Base-by-base conservation (phyloP, 768 basidiomycete genomes). In the Boletus sensibilis region DNA sequence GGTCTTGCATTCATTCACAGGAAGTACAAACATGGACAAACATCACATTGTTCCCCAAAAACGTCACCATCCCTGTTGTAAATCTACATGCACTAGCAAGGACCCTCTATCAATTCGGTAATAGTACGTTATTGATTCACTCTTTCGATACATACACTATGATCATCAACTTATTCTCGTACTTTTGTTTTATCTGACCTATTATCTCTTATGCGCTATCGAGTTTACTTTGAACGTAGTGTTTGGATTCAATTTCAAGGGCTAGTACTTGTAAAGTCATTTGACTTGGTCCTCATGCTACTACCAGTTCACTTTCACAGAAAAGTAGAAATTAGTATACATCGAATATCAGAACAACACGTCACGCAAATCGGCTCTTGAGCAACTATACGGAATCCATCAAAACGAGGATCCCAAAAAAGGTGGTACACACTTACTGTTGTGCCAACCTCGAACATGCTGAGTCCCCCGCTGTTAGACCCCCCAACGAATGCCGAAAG, bases 381-480 rank as follows among this genome's bases (percentile, higher is more conserved):
- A 64, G 46, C 50, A 64, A 29, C 64, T 66, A 20, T 3, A 7
- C 2, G 16, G 8, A 53, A 50, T 16, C 11, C 14, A 7, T 57
- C 31, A 46, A 43, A 5, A 18, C n/a, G 20, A 44, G 41, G 3
- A 10, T 43, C 2, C 1, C 5, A 21, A 38, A 13, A 29, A 21
- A 14, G 0, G 37, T 1, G 8, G 8, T 4, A 54, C 10, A 44
- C 3, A 16, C 65, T 60, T 53, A 90, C 89, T 67, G 91, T 27
- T 47, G 34, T 16, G 0, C 66, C 72, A 40, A 81, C 65, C 75
- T 86, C 74, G 52, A 94, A 64, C 13, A 80, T 67, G 40, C 84
- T 67, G 40, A 94, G 68, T 1, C 90, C 90, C 39, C 90, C 88
- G 21, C 88, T 90, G 66, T 83, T 80, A 14, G 82, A 75, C 0